Base-by-base conservation (phyloP, 805 yeast genomes). In the Lipomyces yamanashiensis region DNA sequence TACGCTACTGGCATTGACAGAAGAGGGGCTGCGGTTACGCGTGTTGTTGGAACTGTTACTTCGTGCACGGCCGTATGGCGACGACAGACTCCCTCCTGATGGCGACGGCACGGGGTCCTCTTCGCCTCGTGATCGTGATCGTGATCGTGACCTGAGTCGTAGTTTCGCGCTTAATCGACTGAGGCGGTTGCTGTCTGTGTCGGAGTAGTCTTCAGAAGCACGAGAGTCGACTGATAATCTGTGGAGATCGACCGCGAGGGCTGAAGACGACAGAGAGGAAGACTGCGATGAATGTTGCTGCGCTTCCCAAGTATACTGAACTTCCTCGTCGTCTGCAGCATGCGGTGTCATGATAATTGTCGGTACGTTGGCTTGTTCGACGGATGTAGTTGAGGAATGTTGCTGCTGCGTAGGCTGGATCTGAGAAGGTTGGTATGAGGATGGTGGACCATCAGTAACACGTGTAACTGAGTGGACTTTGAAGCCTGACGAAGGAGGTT, bases 381-480 rank as follows among this genome's bases (percentile, higher is more conserved):
- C 19, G 21, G 8, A 33, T 21, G 4, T 15, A 49, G 12, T 10
- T 49, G 23, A 13, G 2, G 53, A 4, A 9, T 19, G 2, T 19
- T 13, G n/a, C n/a, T 23, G 41, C 7, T 10, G 19, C 33, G 41
- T 28, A 33, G 40, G 40, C 2, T 39, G 15, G 13, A 15, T 8
- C n/a, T n/a, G n/a, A n/a, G n/a, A n/a, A n/a, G n/a, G n/a, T n/a
- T n/a, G n/a, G n/a, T n/a, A n/a, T 15, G 41, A 9, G 28, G 6
- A 33, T 7, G 55, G 5, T 2, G 56, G 48, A 21, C 21, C 10
- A 40, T 53, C 37, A 10, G 56, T 40, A 1, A 53, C 48, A 7
- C 56, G 56, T 1, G 41, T 48, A 34, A 53, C 56, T 12, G 56
- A 53, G 28, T 53, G 56, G 39, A 53, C 56, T 53, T 53, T 53